Conservation (phyloP, 805 yeast genomes). For the Spathaspora girioi region DNA sequence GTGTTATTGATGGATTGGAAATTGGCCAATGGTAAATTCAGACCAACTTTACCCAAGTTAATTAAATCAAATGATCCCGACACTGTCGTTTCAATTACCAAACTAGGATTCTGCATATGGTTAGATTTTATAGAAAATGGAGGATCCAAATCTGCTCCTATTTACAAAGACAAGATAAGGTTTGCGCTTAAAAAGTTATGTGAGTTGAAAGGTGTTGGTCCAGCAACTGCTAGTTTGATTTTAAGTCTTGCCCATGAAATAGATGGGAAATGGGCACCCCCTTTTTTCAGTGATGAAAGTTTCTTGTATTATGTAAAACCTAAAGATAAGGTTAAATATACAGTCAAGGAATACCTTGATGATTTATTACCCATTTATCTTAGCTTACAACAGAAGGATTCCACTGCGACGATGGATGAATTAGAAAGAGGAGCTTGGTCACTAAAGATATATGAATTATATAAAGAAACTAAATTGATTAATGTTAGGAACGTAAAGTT, state of each 20-base stretch:
- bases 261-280: slow-evolving; percentile 26
- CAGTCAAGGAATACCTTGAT: slow-evolving; percentile 37
- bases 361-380: slow-evolving; percentile 25
- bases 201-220: slow-evolving; percentile 45
- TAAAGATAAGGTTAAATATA: slow-evolving; percentile 37
- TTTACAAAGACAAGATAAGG: slow-evolving; percentile 18
- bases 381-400: slow-evolving; percentile 5
- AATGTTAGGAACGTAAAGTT: slow-evolving; percentile 2
- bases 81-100: slow-evolving; percentile 26
- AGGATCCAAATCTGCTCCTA: neutral
- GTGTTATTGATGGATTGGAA: slow-evolving; percentile 47
- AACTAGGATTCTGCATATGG: slow-evolving; percentile 18
- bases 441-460: slow-evolving; percentile 24
- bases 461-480: slow-evolving; percentile 19
- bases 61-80: slow-evolving; percentile 33
- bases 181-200: slow-evolving; percentile 27
- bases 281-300: slow-evolving; percentile 50
- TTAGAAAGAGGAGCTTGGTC: slow-evolving; percentile 39
- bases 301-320: slow-evolving; percentile 31
- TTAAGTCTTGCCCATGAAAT: slow-evolving; percentile 28
- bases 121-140: slow-evolving; percentile 7
- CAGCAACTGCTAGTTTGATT: slow-evolving; percentile 47
- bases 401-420: slow-evolving; percentile 8
- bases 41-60: slow-evolving; percentile 42
- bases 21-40: slow-evolving; percentile 40